phyloP scores from a whole-genome alignment of 345 rosid genomes.

The Geranium rotundifolium region DNA sequence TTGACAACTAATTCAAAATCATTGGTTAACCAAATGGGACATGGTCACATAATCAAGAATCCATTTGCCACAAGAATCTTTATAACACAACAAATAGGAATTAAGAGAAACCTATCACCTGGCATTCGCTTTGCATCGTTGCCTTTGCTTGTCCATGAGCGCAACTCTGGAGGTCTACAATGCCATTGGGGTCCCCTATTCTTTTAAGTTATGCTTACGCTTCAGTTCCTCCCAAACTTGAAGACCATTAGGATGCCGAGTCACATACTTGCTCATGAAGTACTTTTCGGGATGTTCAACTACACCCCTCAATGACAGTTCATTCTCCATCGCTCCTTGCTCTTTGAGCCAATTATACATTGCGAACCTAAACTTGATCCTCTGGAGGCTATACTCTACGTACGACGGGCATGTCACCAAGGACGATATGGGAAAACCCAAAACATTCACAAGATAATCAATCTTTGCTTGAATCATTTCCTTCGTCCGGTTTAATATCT shows the following conservation, averaged over 20 bases:
- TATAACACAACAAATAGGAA: too few relatives aligned
- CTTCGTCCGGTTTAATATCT: constrained; percentile 46
- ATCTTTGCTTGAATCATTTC: constrained; percentile 43
- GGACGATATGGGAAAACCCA: constrained; percentile 48
- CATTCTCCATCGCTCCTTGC: constrained; percentile 23
- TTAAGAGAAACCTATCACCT: too few relatives aligned
- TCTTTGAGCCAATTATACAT: constrained; percentile 68
- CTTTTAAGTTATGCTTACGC: too few relatives aligned
- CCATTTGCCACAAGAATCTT: too few relatives aligned
- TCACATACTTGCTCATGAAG: constrained; percentile 33
- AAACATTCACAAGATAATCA: constrained; percentile 29
- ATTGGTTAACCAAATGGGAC: too few relatives aligned
- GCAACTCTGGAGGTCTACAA: too few relatives aligned
- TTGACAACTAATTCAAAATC: too few relatives aligned
- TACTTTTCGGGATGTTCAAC: constrained; percentile 28
- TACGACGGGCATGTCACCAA: constrained; percentile 43
- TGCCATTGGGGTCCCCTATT: too few relatives aligned
- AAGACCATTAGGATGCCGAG: constrained; percentile 46
- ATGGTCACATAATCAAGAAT: too few relatives aligned
- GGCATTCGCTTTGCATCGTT: too few relatives aligned
- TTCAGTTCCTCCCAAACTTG: constrained; percentile 49
- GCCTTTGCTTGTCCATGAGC: too few relatives aligned
- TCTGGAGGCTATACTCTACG: constrained; percentile 31
- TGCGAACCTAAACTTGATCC: constrained; percentile 42
- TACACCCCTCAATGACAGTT: constrained; percentile 34